Percentiles rank a stretch among this genome's conserved stretches.
Conservation (phyloP, 2,329 filamentous ascomycete genomes). For the Pseudocercospora vitis region DNA sequence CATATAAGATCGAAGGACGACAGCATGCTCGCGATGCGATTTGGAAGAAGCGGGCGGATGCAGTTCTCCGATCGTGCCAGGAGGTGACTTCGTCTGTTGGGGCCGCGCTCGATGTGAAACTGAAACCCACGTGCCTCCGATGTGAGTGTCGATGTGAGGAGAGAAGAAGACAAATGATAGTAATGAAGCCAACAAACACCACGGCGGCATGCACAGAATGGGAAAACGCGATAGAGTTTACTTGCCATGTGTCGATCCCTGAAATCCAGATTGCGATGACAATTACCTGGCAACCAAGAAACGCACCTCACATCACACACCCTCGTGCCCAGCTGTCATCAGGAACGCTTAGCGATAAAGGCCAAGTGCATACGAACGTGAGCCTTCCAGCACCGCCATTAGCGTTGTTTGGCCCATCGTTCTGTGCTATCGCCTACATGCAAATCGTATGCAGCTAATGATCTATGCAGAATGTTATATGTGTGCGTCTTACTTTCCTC, state of each 20-base stretch:
- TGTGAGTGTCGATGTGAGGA: too few species aligned
- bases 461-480: slow-evolving; percentile 1
- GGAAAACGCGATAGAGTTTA: slow-evolving; percentile 14
- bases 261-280: not conserved
- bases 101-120: too few species aligned
- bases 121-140: too few species aligned
- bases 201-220: not conserved
- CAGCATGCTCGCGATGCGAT: too few species aligned
- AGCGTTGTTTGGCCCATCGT: not conserved
- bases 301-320: not conserved
- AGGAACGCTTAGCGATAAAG: not conserved
- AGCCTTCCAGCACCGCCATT: slow-evolving; percentile 2
- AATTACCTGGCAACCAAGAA: not conserved
- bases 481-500: not conserved
- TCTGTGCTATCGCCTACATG: slow-evolving; percentile 3
- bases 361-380: not conserved
- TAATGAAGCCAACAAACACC: not conserved
- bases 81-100: too few species aligned
- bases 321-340: not conserved
- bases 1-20: too few species aligned
- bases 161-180: not conserved
- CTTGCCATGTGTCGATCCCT: not conserved
- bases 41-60: too few species aligned
- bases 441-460: slow-evolving; percentile 5
- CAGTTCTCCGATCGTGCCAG: too few species aligned